Evolutionary conservation across 805 yeast genomes (phyloP).

Genomic region (Crinitomyces ghanaensis): DNA sequence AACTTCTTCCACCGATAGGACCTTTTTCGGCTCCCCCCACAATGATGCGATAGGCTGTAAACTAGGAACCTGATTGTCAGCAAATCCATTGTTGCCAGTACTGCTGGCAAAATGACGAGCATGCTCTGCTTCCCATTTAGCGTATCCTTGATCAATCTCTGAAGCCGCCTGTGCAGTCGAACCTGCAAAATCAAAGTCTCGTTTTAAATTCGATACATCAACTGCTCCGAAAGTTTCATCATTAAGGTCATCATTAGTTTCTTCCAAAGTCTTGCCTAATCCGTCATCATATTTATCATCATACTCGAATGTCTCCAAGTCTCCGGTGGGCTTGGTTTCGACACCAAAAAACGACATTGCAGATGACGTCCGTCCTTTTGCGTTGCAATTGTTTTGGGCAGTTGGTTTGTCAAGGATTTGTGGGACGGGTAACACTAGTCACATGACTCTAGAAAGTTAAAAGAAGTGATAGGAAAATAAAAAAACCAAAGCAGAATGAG

Average conservation of each 20-base stretch:
- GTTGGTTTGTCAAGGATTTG: too few relatives aligned
- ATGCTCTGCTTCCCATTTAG: slow-evolving; percentile 7
- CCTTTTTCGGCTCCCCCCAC: slow-evolving; percentile 43
- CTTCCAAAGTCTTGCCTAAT: slow-evolving; percentile 50
- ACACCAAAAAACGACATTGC: slow-evolving; percentile 60
- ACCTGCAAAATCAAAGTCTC: slow-evolving; percentile 58
- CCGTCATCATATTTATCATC: slow-evolving; percentile 79
- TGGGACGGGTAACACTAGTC: too few relatives aligned
- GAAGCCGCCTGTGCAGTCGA: slow-evolving; percentile 23
- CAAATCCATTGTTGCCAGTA: slow-evolving; percentile 7
- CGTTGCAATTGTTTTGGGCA: too few relatives aligned
- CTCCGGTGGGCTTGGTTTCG: slow-evolving; percentile 30
- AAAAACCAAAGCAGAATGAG: too few relatives aligned
- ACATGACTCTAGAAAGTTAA: too few relatives aligned
- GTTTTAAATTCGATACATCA: slow-evolving; percentile 36
- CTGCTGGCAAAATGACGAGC: background rate
- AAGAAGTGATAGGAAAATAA: too few relatives aligned
- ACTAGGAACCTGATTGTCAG: slow-evolving; percentile 22
- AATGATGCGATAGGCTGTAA: slow-evolving; percentile 62
- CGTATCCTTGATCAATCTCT: slow-evolving; percentile 20
- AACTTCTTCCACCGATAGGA: slow-evolving; percentile 69
- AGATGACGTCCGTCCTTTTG: too few relatives aligned
- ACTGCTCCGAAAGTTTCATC: slow-evolving; percentile 64
- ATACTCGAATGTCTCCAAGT: slow-evolving; percentile 40
- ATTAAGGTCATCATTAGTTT: slow-evolving; percentile 68